Evolutionary conservation across 2,329 filamentous ascomycete species (phyloP).

Genomic region (Penicillium sp.): DNA sequence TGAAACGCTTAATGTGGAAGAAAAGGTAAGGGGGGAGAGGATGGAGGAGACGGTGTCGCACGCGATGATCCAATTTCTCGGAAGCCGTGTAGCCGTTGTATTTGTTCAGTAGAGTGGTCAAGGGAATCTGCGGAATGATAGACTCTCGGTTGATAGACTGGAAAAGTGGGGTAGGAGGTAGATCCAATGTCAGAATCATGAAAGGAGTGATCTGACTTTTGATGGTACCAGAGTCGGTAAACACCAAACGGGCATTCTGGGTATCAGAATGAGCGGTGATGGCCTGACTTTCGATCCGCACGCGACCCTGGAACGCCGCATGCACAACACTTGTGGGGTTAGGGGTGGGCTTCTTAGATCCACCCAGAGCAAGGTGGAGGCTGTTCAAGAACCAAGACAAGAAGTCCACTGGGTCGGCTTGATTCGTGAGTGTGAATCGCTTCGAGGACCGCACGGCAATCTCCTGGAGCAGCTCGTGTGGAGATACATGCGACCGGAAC

Average conservation of each 20-base stretch:
- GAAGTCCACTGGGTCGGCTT: slow-evolving; percentile 96
- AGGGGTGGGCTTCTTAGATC: slow-evolving; percentile 80
- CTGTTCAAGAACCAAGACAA: slow-evolving; percentile 97
- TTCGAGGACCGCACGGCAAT: slow-evolving; percentile 88
- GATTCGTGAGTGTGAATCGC: slow-evolving; percentile 83
- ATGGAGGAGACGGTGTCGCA: slow-evolving; percentile 85
- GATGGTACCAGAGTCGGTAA: slow-evolving; percentile 85
- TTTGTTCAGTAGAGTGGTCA: slow-evolving; percentile 81
- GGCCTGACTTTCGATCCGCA: slow-evolving; percentile 89
- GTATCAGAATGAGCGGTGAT: slow-evolving; percentile 88
- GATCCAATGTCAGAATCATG: slow-evolving; percentile 88
- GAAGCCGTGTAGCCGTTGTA: slow-evolving; percentile 88
- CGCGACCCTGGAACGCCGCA: slow-evolving; percentile 86
- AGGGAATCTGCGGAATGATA: slow-evolving; percentile 79
- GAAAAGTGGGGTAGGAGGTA: slow-evolving; percentile 89
- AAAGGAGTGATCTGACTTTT: slow-evolving; percentile 77
- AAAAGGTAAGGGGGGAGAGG: slow-evolving; percentile 88
- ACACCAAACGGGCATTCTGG: slow-evolving; percentile 78
- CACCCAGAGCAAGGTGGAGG: slow-evolving; percentile 86
- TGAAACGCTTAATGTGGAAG: slow-evolving; percentile 97
- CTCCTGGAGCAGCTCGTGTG: slow-evolving; percentile 94
- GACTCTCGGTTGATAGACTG: slow-evolving; percentile 93
- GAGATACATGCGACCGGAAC: slow-evolving; percentile 95
- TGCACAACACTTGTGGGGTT: slow-evolving; percentile 73
- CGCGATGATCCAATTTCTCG: slow-evolving; percentile 83